phyloP scores from a whole-genome alignment of 805 yeast species.

The Saturnispora saitoi region DNA sequence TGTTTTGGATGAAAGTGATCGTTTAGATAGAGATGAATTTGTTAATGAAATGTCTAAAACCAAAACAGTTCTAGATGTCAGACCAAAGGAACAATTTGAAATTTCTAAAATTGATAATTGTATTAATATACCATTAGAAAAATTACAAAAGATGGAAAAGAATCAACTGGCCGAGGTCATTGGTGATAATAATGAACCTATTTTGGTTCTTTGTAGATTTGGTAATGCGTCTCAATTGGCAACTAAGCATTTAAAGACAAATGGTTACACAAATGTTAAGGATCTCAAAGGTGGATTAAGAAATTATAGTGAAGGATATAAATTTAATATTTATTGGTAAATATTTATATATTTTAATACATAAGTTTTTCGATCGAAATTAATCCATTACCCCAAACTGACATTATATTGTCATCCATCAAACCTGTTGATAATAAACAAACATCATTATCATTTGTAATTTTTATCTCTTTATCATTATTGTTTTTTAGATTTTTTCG shows the following conservation, averaged over 20 bases:
- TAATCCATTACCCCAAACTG: slow-evolving; percentile 25
- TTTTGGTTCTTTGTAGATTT: slow-evolving; percentile 68
- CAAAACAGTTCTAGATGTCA: slow-evolving; percentile 55
- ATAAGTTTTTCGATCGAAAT: slow-evolving; percentile 23
- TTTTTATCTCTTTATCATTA: background rate
- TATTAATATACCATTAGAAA: slow-evolving; percentile 54
- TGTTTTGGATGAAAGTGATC: slow-evolving; percentile 35
- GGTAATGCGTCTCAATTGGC: slow-evolving; percentile 92
- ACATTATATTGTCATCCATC: slow-evolving; percentile 15
- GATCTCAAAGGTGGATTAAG: slow-evolving; percentile 74
- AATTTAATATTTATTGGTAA: slow-evolving; percentile 20
- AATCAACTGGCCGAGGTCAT: slow-evolving; percentile 9
- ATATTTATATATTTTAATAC: slow-evolving; percentile 16
- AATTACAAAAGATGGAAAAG: slow-evolving; percentile 30
- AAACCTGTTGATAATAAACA: slow-evolving; percentile 8
- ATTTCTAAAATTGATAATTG: slow-evolving; percentile 56
- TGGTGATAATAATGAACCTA: slow-evolving; percentile 4
- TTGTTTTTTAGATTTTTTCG: slow-evolving; percentile 4
- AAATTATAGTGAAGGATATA: slow-evolving; percentile 11
- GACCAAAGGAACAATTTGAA: slow-evolving; percentile 68
- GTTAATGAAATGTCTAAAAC: slow-evolving; percentile 9
- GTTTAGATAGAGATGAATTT: slow-evolving; percentile 39
- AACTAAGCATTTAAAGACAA: slow-evolving; percentile 44
- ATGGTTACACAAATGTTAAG: slow-evolving; percentile 39
- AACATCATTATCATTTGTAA: slow-evolving; percentile 14